Evolutionary conservation across 495 filamentous ascomycete genomes (phyloP).

Genomic region (Aspergillus hancockii): DNA sequence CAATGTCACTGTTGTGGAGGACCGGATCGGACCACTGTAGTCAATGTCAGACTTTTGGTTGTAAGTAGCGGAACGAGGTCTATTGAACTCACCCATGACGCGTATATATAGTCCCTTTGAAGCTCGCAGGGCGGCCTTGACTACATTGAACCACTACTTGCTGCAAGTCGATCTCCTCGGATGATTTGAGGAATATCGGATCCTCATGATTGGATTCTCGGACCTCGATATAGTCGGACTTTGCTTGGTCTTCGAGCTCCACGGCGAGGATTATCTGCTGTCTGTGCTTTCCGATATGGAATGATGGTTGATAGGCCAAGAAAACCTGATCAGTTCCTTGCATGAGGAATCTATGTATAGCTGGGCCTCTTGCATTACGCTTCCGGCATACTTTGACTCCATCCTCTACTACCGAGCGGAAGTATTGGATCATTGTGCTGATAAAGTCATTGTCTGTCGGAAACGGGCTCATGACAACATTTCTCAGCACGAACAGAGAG

Average conservation of each 20-base stretch:
- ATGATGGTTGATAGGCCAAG: background rate
- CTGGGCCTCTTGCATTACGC: background rate
- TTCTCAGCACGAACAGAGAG: constrained; percentile 41
- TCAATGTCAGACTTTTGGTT: background rate
- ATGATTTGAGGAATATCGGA: background rate
- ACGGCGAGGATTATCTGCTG: constrained; percentile 3
- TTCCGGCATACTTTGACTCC: background rate
- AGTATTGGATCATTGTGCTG: background rate
- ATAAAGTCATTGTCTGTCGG: constrained; percentile 39
- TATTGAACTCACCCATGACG: background rate
- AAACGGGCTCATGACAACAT: constrained; percentile 45
- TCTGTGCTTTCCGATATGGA: background rate
- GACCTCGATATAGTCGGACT: background rate
- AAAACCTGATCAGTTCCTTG: background rate
- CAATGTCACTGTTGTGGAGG: background rate
- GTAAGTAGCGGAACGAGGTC: background rate
- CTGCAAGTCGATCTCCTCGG: background rate
- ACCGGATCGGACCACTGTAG: background rate
- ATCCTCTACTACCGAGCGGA: background rate
- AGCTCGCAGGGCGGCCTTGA: background rate
- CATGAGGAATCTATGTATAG: background rate
- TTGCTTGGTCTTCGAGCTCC: background rate
- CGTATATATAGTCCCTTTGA: background rate
- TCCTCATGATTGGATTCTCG: background rate
- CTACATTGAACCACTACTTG: background rate